Base-by-base conservation (phyloP, 1,139 yeast genomes). In the Diutina pseudorugosa region DNA sequence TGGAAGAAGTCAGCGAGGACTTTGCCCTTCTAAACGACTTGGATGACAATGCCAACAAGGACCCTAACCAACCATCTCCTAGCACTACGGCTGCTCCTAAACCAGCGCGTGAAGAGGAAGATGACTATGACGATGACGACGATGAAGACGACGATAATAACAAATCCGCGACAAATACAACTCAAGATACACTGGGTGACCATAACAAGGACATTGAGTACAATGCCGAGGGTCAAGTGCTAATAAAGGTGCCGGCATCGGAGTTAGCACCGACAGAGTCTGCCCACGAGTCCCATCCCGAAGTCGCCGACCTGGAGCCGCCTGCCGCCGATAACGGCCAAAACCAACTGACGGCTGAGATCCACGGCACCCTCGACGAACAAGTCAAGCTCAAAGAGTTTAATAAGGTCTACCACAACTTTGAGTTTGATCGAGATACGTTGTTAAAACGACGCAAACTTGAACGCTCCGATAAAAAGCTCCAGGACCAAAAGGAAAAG, bases 371-470 rank as follows among this genome's bases (percentile, higher is more conserved):
- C 14, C 56, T 65, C 20, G 73, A 71, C 52, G 75, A 71, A 20
- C 74, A 71, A 55, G 76, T 70, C 52, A 63, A 62, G 42, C 60
- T 72, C 41, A 68, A 64, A 52, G 76, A 72, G 57, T 73, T 72
- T 59, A 74, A 72, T 60, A 85, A 77, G 61, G 80, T 86, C 45
- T 90, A 89, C 62, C 96, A 90, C 62, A 82, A 80, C 55, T 88
- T 89, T 63, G 98, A 91, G 62, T 79, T 80, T 57, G 97, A 90
- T 63, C 71, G 81, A 58, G 95, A 87, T 54, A 86, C 93, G 1
- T 72, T 88, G 51, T 72, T 83, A 53, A 88, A 89, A 60, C 76
- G 95, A 62, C 69, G 90, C 57, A 87, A 84, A 61, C 71, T 90
- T 44, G 95, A 88, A 61, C 85, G 85, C 58, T 84, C 88, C 47